These are phyloP conservation scores for Mangifera indica DNA, from an alignment of 345 rosid genomes.

Conservation along the genomic window DNA sequence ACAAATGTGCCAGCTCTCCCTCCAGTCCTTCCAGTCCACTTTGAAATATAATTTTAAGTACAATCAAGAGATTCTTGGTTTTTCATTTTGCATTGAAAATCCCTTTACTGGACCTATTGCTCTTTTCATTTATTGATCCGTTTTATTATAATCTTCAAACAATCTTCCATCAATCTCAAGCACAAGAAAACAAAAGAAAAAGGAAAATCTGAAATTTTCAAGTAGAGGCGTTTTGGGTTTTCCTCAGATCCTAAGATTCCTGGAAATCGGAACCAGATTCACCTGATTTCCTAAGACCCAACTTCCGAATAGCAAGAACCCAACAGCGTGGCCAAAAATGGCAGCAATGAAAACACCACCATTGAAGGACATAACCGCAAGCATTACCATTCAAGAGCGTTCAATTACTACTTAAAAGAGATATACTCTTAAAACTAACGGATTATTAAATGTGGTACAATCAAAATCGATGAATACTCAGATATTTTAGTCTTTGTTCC, in stretches of 20 bases:
- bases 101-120: not conserved
- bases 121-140: not conserved
- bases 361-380: constrained; percentile 74
- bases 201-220: no score
- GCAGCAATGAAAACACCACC: constrained; percentile 76
- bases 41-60: no score
- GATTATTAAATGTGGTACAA: no score
- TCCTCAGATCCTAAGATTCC: constrained; percentile 14
- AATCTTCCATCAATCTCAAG: not conserved
- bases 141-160: not conserved
- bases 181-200: not conserved
- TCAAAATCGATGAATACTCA: no score
- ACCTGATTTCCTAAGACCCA: constrained; percentile 41
- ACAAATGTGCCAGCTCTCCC: no score
- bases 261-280: constrained; percentile 21
- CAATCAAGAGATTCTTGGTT: not conserved
- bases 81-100: not conserved
- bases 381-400: constrained; percentile 79
- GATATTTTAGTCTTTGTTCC: no score
- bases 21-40: no score
- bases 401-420: no score
- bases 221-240: no score
- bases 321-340: constrained; percentile 66
- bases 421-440: no score
- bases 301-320: constrained; percentile 60